These are phyloP conservation scores for Drosera capensis DNA, from an alignment of 148 eudicot genomes.

Conservation along the genomic window DNA sequence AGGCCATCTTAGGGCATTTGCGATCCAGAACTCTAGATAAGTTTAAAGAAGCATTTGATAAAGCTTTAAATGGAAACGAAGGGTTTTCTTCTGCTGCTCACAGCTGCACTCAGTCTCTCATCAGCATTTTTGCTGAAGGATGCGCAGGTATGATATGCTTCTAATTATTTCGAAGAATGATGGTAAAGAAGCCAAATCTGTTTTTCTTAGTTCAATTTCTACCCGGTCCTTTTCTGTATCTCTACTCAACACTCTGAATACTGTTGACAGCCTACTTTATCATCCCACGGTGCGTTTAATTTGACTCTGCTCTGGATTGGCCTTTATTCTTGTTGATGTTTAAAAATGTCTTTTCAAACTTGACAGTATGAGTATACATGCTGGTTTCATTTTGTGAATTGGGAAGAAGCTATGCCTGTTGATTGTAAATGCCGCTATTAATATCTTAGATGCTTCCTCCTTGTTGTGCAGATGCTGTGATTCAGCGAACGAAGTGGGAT, in stretches of 20 bases:
- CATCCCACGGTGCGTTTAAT: too few relatives aligned
- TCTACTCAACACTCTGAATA: too few relatives aligned
- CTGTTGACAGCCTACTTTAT: too few relatives aligned
- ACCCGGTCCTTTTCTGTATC: not conserved
- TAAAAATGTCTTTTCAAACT: too few relatives aligned
- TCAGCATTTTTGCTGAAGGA: constrained; percentile 49
- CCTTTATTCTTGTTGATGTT: too few relatives aligned
- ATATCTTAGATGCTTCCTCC: constrained; percentile 1
- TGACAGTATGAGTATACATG: too few relatives aligned
- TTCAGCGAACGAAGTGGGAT: constrained; percentile 82
- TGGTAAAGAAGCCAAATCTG: not conserved
- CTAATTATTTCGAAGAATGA: not conserved
- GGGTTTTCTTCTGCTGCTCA: constrained; percentile 62
- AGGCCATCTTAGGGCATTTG: constrained; percentile 63
- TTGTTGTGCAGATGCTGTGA: constrained; percentile 41
- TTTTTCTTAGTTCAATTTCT: not conserved
- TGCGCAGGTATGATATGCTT: constrained; percentile 42
- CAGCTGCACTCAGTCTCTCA: constrained; percentile 28
- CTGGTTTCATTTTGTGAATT: too few relatives aligned
- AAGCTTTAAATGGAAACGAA: constrained; percentile 55
- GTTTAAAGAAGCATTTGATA: constrained; percentile 64
- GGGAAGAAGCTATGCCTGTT: not conserved
- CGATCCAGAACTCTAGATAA: constrained; percentile 61
- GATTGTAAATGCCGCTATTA: not conserved
- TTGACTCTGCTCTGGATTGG: too few relatives aligned